Percentiles rank a stretch among this genome's conserved stretches.
phyloP scores from a whole-genome alignment of 805 yeast genomes.

The Saccharomycopsis lassenensis region DNA sequence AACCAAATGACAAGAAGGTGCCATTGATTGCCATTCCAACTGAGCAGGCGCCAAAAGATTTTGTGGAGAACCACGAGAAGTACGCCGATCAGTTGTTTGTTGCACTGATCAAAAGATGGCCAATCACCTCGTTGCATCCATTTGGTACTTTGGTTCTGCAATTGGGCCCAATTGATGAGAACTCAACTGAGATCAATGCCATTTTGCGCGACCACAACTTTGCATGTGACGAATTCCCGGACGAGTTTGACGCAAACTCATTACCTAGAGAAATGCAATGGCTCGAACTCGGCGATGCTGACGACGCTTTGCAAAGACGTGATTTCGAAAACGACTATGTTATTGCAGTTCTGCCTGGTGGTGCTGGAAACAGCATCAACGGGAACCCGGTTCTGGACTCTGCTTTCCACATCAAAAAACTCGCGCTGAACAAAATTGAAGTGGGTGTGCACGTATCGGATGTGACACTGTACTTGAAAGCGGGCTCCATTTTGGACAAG shows the following conservation, averaged over 20 bases:
- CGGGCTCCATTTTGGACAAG: constrained; percentile 70
- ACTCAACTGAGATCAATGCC: constrained; percentile 73
- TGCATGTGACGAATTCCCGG: constrained; percentile 70
- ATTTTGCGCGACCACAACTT: constrained; percentile 82
- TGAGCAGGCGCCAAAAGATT: constrained; percentile 93
- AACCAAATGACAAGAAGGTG: constrained; percentile 95
- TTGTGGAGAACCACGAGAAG: constrained; percentile 81
- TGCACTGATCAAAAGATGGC: constrained; percentile 97
- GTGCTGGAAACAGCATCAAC: too few relatives aligned
- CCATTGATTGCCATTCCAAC: constrained; percentile 98
- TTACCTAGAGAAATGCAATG: constrained; percentile 22
- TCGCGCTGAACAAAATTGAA: constrained; percentile 47
- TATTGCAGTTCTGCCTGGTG: constrained; percentile 51
- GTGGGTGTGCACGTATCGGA: constrained; percentile 84
- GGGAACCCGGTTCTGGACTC: constrained; percentile 68
- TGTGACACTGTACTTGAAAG: constrained; percentile 57
- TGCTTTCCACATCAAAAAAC: constrained; percentile 68
- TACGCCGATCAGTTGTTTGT: constrained; percentile 79
- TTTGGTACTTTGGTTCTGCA: constrained; percentile 88
- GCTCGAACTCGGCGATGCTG: constrained; percentile 21
- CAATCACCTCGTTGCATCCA: constrained; percentile 96
- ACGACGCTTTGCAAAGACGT: too few relatives aligned
- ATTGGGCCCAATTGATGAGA: constrained; percentile 70
- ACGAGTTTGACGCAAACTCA: constrained; percentile 25
- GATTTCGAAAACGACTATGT: constrained; percentile 50